phyloP scores from a whole-genome alignment of 1,284 basidiomycete species.

The Polyporus tsugae region DNA sequence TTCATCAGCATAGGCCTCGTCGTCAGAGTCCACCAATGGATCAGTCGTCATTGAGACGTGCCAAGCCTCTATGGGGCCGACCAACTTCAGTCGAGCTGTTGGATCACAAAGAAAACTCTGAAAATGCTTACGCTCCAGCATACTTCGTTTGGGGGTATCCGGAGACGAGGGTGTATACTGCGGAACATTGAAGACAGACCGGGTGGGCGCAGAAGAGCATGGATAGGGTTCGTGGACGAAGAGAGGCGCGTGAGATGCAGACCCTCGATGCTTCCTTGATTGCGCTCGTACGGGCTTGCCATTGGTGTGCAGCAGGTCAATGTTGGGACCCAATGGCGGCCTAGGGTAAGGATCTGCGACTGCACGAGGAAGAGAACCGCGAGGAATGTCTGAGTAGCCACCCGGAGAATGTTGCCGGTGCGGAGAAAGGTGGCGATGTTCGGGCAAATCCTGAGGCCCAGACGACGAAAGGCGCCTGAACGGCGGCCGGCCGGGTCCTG shows the following conservation, averaged over 20 bases:
- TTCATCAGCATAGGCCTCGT: conserved; percentile 64
- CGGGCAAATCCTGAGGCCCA: conserved; percentile 21
- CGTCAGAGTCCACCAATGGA: conserved; percentile 63
- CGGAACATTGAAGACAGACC: conserved; percentile 24
- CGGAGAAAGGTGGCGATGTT: conserved; percentile 22
- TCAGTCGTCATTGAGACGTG: conserved; percentile 60
- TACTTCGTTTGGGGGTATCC: conserved; percentile 41
- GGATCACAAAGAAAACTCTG: conserved; percentile 2
- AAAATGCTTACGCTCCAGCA: conserved; percentile 59
- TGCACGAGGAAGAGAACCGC: conserved; percentile 23
- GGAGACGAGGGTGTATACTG: conserved; percentile 24
- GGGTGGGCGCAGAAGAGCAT: conserved; percentile 22
- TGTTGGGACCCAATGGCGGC: conserved; percentile 30
- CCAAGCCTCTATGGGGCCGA: conserved; percentile 58
- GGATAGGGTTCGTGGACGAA: conserved; percentile 26
- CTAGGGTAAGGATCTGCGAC: conserved; percentile 36
- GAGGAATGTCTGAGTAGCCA: conserved; percentile 12
- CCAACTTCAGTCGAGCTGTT: neutral
- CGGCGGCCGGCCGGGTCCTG: conserved; percentile 31
- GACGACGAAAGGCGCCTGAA: conserved; percentile 26
- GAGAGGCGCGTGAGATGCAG: conserved; percentile 24
- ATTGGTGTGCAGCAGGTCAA: conserved; percentile 29
- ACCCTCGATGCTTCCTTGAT: conserved; percentile 31
- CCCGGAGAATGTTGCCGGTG: conserved; percentile 24
- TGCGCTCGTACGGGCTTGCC: conserved; percentile 35